phyloP scores from a whole-genome alignment of 495 filamentous ascomycete species.

The Xylaria flabelliformis region DNA sequence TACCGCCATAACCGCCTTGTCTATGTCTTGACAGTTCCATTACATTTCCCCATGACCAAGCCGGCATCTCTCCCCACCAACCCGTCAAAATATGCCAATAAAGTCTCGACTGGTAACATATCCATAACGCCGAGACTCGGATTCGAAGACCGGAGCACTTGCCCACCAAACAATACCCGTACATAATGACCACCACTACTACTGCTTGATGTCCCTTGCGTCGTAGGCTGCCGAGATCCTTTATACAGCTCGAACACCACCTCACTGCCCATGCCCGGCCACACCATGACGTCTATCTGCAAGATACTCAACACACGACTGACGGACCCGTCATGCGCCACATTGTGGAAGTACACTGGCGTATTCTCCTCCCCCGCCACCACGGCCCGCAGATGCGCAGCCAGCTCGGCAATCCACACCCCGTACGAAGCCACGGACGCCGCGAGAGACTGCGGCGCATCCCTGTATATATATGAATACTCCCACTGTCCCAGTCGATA shows the following conservation, averaged over 20 bases:
- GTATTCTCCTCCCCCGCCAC: slow-evolving; percentile 41
- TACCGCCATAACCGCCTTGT: not conserved
- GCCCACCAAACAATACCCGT: slow-evolving; percentile 68
- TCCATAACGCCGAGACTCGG: slow-evolving; percentile 65
- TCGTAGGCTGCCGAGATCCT: slow-evolving; percentile 21
- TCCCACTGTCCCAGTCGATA: slow-evolving; percentile 74
- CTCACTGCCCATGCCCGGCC: slow-evolving; percentile 76
- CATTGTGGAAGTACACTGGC: slow-evolving; percentile 66
- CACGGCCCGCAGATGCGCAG: slow-evolving; percentile 59
- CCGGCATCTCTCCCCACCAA: slow-evolving; percentile 61
- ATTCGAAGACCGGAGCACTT: slow-evolving; percentile 63
- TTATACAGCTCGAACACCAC: slow-evolving; percentile 71
- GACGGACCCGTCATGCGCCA: slow-evolving; percentile 74
- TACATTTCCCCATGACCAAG: slow-evolving; percentile 47
- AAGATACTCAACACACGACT: slow-evolving; percentile 66
- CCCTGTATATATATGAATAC: slow-evolving; percentile 72
- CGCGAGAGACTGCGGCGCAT: slow-evolving; percentile 59
- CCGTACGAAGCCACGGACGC: slow-evolving; percentile 62
- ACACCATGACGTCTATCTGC: slow-evolving; percentile 71
- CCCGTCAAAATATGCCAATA: slow-evolving; percentile 69
- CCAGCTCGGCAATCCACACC: slow-evolving; percentile 69
- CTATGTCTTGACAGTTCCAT: slow-evolving; percentile 34
- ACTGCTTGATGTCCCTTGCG: not conserved
- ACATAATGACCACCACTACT: slow-evolving; percentile 47
- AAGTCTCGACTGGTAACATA: slow-evolving; percentile 63